Base-by-base conservation (phyloP, 1,284 basidiomycete genomes). In the Volvariella surrecta region DNA sequence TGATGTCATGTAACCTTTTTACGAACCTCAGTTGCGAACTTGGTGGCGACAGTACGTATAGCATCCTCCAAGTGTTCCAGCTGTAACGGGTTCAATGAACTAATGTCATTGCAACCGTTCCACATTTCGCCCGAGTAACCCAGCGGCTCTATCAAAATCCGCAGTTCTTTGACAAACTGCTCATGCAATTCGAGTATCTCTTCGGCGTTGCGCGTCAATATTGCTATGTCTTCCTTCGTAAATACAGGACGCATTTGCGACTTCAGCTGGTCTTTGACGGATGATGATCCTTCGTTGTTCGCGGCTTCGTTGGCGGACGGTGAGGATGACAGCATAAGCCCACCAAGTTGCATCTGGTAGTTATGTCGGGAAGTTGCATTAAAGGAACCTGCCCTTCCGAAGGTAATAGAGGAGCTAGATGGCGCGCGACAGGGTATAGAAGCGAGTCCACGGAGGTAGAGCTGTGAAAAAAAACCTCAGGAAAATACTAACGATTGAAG, bases 101-200 rank as follows among this genome's bases (percentile, higher is more conserved):
- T 50, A 28, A 54, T 53, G 38, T 54, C 45, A 40, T 48, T 49
- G 19, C 51, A 45, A n/a, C 50, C 47, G 8, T 38, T 48, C 10
- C 47, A 46, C n/a, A 45, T 52, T 13, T 64, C 58, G 57, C 72
- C 60, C 2, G 58, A 46, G 46, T 75, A 64, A 8, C 78, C 79
- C 4, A 76, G 62, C 7, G 73, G 71, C 24, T 73, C 55, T 31
- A 84, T 64, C 32, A 74, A 72, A n/a, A 65, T 63, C 44, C 69
- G 68, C 42, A 89, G 68, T 45, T 79, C 73, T 24, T 66, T 62
- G 19, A 88, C 73, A 40, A 93, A 79, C 15, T 69, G 66, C 53
- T 86, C 79, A 52, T 93, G 90, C 24, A 91, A 67, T 20, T 70
- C 66, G 43, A 92, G 70, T n/a, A 94, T 67, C 8, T 83, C 75